Conservation (phyloP, 257 asterid genomes). For the Echites panduratus region DNA sequence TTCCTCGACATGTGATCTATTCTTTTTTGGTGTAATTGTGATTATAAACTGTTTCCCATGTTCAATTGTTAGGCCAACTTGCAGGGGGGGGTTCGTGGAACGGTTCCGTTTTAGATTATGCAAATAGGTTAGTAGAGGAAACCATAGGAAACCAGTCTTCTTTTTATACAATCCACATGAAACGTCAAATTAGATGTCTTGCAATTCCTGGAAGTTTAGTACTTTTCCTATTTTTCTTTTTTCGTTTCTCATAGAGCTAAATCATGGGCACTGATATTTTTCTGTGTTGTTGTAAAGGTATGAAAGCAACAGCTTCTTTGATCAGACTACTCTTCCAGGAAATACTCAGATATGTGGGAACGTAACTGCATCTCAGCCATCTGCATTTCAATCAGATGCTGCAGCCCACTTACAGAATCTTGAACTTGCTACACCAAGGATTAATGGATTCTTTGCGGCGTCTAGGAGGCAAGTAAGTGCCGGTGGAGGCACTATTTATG, state of each 20-base stretch:
- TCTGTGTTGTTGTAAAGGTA: constrained; percentile 34
- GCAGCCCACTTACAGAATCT: constrained; percentile 44
- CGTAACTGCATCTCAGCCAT: constrained; percentile 40
- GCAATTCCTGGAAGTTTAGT: too few species aligned
- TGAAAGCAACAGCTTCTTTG: constrained; percentile 70
- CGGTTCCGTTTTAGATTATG: too few species aligned
- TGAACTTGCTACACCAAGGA: constrained; percentile 55
- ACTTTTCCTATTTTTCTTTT: too few species aligned
- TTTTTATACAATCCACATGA: too few species aligned
- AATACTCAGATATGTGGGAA: constrained; percentile 62
- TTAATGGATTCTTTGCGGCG: constrained; percentile 57
- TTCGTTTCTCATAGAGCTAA: too few species aligned
- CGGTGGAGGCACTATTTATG: constrained; percentile 33
- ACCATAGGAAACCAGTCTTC: neutral
- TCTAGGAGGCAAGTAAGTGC: constrained; percentile 23
- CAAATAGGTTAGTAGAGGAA: neutral
- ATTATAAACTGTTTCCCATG: neutral
- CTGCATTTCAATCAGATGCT: constrained; percentile 36
- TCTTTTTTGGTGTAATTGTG: neutral
- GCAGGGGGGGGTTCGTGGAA: neutral
- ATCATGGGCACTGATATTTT: neutral
- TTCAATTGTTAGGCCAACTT: neutral
- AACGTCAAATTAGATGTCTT: neutral
- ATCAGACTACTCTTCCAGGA: constrained; percentile 63
- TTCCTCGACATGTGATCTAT: neutral